phyloP scores from a whole-genome alignment of 2,329 filamentous ascomycete species.

The Trichoderma koningiopsis region DNA sequence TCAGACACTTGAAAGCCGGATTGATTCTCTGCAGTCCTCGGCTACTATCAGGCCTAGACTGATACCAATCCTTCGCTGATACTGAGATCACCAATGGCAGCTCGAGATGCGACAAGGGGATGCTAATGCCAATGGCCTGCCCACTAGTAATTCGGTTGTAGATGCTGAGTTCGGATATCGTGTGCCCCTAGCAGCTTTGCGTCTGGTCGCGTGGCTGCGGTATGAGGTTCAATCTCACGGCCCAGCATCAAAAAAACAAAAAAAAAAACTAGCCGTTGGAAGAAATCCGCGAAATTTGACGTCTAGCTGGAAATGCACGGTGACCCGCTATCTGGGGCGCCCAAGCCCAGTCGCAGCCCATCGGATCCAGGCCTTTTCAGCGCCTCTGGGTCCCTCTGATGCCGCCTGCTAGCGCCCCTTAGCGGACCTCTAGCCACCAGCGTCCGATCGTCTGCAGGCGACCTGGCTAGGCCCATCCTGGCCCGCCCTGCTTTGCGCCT shows the following conservation, averaged over 20 bases:
- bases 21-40: not conserved
- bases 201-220: not conserved
- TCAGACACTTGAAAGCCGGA: not conserved
- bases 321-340: constrained; percentile 11
- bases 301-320: not conserved
- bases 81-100: not conserved
- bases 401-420: constrained; percentile 5
- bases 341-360: not conserved
- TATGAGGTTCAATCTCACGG: constrained; percentile 1
- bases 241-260: not conserved
- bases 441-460: constrained; percentile 10
- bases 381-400: not conserved
- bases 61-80: not conserved
- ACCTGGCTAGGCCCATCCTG: not conserved
- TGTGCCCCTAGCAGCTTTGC: not conserved
- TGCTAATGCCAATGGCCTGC: constrained; percentile 6
- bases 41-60: not conserved
- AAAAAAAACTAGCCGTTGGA: constrained; percentile 1
- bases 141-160: not conserved
- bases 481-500: constrained; percentile 1
- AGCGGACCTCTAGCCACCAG: not conserved
- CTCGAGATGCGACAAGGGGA: not conserved
- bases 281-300: constrained; percentile 15
- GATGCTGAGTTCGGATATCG: not conserved
- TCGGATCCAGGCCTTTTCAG: constrained; percentile 13